A percentile compares a stretch with the other conserved stretches of the same genome.
phyloP scores from a whole-genome alignment of 441 rosid genomes.

The Gossypium schwendimanii region DNA sequence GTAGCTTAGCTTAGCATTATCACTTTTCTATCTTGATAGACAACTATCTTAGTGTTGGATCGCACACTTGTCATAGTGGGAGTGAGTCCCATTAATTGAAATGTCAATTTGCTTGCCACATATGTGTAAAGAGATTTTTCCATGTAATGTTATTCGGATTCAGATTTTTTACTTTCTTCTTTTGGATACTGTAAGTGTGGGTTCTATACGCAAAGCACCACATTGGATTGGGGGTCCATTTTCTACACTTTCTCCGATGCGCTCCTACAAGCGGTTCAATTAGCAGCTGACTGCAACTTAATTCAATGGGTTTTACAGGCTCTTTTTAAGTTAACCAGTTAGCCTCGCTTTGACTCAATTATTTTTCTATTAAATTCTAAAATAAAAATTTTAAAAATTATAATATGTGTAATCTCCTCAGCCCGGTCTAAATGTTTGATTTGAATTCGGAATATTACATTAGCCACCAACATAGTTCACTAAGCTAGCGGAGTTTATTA shows the following conservation, averaged over 20 bases:
- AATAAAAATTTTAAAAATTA: too few relatives aligned
- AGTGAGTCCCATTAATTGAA: background rate
- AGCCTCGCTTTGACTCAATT: too few relatives aligned
- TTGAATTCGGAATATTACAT: too few relatives aligned
- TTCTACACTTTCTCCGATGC: background rate
- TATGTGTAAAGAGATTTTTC: background rate
- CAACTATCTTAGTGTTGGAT: background rate
- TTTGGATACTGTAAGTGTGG: background rate
- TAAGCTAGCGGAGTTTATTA: too few relatives aligned
- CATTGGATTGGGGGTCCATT: background rate
- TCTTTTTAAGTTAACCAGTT: too few relatives aligned
- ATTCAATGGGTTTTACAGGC: too few relatives aligned
- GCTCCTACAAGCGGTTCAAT: background rate
- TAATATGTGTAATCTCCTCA: too few relatives aligned
- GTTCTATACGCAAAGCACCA: conserved; percentile 7
- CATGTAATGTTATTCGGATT: background rate
- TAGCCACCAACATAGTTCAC: too few relatives aligned
- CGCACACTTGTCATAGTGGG: conserved; percentile 7
- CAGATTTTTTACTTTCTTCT: background rate
- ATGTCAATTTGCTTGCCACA: background rate
- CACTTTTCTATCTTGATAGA: background rate
- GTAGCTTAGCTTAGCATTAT: background rate
- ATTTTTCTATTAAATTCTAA: too few relatives aligned
- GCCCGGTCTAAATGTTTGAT: too few relatives aligned
- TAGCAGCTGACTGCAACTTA: background rate